Conservation (phyloP, 2,329 filamentous ascomycete species). For the Diaporthe sp. region DNA sequence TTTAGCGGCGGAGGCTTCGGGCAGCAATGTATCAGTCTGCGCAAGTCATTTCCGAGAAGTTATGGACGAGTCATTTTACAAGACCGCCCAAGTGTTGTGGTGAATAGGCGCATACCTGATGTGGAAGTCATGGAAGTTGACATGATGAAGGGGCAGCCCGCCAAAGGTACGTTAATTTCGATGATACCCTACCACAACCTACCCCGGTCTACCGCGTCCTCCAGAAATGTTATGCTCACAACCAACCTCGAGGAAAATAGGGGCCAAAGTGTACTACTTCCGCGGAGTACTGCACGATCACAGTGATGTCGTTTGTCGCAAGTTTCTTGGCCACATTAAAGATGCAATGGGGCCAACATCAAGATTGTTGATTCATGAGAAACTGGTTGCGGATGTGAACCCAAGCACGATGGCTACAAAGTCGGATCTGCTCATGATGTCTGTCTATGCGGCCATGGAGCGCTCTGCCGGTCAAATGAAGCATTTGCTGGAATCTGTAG, state of each 20-base stretch:
- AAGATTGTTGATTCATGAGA: conserved; percentile 13
- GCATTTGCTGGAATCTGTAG: conserved; percentile 3
- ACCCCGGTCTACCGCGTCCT: too few relatives aligned
- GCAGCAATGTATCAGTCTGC: conserved; percentile 16
- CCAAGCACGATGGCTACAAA: conserved; percentile 9
- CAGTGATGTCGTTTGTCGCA: conserved; percentile 10
- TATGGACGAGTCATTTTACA: conserved; percentile 2
- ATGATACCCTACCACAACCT: neutral
- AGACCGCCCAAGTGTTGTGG: conserved; percentile 11
- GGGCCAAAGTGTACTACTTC: conserved; percentile 7
- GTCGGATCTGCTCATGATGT: conserved; percentile 18
- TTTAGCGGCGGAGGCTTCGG: neutral
- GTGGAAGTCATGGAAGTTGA: conserved; percentile 17
- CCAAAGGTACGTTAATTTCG: neutral
- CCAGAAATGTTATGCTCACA: neutral
- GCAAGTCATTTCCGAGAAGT: conserved; percentile 8
- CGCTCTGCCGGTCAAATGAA: conserved; percentile 16
- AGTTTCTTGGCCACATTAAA: neutral
- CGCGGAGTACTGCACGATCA: conserved; percentile 16
- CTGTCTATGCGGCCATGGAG: conserved; percentile 20
- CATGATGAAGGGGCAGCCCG: conserved; percentile 13
- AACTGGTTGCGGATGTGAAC: conserved; percentile 8
- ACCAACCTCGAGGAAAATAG: neutral
- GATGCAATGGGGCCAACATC: conserved; percentile 1
- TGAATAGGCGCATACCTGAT: neutral